Evolutionary conservation across 1,284 basidiomycete species (phyloP).

Genomic region (Coniferiporia sulphurascens): DNA sequence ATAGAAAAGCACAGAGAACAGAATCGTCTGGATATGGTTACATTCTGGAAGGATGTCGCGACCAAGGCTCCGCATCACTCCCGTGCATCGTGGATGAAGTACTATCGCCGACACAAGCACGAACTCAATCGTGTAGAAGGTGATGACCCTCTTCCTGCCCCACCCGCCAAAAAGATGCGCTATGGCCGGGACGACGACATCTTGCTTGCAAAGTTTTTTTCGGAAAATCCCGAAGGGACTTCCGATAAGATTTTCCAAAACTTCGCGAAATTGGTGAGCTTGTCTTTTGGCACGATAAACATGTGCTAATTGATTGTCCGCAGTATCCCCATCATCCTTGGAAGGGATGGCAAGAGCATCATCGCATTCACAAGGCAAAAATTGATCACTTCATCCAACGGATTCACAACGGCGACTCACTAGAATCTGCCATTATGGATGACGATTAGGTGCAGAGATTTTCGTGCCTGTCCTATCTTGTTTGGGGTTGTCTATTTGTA

Average conservation of each 20-base stretch:
- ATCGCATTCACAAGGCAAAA: constrained; percentile 77
- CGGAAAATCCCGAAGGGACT: constrained; percentile 65
- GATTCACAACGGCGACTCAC: constrained; percentile 51
- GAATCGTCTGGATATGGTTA: constrained; percentile 71
- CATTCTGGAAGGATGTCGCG: constrained; percentile 82
- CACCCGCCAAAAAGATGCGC: constrained; percentile 79
- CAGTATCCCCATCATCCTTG: constrained; percentile 82
- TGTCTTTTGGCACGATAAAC: constrained; percentile 2
- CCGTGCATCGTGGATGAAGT: constrained; percentile 86
- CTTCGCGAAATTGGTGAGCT: constrained; percentile 60
- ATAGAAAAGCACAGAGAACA: constrained; percentile 39
- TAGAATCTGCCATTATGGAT: constrained; percentile 30
- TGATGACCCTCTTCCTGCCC: constrained; percentile 64
- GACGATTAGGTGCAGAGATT: not conserved
- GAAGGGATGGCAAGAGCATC: constrained; percentile 88
- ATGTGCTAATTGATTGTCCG: not conserved
- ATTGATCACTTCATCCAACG: constrained; percentile 71
- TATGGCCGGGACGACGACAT: constrained; percentile 74
- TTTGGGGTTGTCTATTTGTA: not conserved
- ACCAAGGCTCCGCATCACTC: constrained; percentile 81
- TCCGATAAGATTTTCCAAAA: constrained; percentile 75
- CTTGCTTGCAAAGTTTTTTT: constrained; percentile 67
- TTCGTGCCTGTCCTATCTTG: not conserved
- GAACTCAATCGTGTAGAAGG: constrained; percentile 59
- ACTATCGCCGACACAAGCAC: constrained; percentile 78